Evolutionary conservation across 2,329 filamentous ascomycete species (phyloP).

Genomic region (Alternaria atra): DNA sequence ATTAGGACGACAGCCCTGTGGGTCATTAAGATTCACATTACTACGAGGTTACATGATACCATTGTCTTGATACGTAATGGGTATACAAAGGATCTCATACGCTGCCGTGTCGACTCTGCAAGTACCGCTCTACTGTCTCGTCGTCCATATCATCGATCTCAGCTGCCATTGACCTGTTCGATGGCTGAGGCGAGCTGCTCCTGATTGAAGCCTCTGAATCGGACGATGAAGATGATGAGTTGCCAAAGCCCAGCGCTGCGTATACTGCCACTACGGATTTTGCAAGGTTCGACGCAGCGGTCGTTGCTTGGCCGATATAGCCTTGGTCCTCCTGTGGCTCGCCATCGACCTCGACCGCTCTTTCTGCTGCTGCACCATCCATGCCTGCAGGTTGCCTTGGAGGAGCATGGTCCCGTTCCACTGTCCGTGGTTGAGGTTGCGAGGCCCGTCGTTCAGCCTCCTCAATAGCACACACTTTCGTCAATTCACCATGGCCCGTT

Average conservation of each 20-base stretch:
- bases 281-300: conserved; percentile 28
- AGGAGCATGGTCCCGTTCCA: background rate
- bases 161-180: conserved; percentile 21
- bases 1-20: background rate
- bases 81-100: background rate
- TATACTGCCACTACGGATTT: conserved; percentile 41
- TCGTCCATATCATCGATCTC: conserved; percentile 39
- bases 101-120: conserved; percentile 31
- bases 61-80: too few relatives aligned
- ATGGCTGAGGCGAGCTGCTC: conserved; percentile 4
- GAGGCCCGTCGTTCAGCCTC: conserved; percentile 3
- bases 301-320: conserved; percentile 19
- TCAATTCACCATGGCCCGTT: conserved; percentile 7
- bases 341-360: background rate
- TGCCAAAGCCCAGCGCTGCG: conserved; percentile 44
- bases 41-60: background rate
- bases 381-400: background rate
- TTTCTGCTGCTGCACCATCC: background rate
- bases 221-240: conserved; percentile 33
- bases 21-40: background rate
- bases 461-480: conserved; percentile 2
- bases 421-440: background rate
- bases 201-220: conserved; percentile 12
- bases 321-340: conserved; percentile 15
- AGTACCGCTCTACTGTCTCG: conserved; percentile 31